Evolutionary conservation across 176 grass and related monocot genomes (phyloP).

Genomic region (Carex myosuroides): DNA sequence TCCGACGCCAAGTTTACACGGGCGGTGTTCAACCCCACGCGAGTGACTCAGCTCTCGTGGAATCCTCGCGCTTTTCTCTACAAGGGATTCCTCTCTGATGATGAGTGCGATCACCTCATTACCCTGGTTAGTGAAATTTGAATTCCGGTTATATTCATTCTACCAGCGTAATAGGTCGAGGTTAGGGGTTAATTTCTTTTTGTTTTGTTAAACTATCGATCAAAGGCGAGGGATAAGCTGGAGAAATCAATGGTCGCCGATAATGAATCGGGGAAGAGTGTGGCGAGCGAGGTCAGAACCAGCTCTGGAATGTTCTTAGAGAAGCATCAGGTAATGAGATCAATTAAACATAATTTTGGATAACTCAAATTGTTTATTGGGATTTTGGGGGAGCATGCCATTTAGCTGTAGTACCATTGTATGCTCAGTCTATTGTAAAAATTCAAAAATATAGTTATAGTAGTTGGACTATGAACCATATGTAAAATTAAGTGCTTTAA

Average conservation of each 20-base stretch:
- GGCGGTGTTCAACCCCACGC: slow-evolving; percentile 44
- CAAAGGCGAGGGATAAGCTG: slow-evolving; percentile 65
- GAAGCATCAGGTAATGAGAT: slow-evolving; percentile 55
- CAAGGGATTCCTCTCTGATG: slow-evolving; percentile 65
- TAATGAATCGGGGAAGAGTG: slow-evolving; percentile 64
- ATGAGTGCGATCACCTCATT: slow-evolving; percentile 79
- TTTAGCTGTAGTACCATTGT: background rate
- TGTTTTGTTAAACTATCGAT: background rate
- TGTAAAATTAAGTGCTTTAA: background rate
- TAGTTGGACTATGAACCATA: background rate
- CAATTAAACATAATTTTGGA: background rate
- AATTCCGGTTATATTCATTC: slow-evolving; percentile 3
- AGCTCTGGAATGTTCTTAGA: slow-evolving; percentile 89
- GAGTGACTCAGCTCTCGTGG: slow-evolving; percentile 78
- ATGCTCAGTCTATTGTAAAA: background rate
- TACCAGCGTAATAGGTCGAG: background rate
- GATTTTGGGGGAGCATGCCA: background rate
- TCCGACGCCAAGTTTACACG: background rate
- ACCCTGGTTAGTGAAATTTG: slow-evolving; percentile 34
- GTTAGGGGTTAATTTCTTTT: background rate
- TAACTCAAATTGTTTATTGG: background rate
- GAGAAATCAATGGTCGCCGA: slow-evolving; percentile 92
- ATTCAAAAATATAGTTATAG: background rate
- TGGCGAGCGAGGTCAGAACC: slow-evolving; percentile 60
- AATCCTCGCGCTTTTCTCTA: slow-evolving; percentile 78